Evolutionary conservation across 148 eudicot species (phyloP).

Genomic region (Camellia japonica): DNA sequence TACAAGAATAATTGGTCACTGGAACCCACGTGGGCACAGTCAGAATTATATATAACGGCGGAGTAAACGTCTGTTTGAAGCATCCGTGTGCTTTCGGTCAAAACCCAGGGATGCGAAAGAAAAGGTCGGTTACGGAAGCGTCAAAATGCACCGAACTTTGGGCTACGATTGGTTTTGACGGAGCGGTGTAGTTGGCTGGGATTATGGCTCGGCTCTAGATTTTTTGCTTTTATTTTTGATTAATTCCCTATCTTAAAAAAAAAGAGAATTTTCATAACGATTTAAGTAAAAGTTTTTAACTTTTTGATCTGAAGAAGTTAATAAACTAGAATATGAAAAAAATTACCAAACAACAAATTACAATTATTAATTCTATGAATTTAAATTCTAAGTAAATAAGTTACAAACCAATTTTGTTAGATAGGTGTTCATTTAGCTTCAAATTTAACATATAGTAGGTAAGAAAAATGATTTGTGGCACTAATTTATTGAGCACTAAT

Average conservation of each 20-base stretch:
- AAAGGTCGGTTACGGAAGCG: constrained; percentile 12
- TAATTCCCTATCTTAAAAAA: background rate
- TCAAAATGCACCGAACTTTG: constrained; percentile 3
- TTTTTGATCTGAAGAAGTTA: too few relatives aligned
- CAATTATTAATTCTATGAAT: too few relatives aligned
- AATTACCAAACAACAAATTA: too few relatives aligned
- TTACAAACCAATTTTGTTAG: too few relatives aligned
- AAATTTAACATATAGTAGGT: too few relatives aligned
- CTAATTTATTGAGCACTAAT: too few relatives aligned
- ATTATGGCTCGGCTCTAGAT: background rate
- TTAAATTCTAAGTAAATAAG: too few relatives aligned
- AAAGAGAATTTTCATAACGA: too few relatives aligned
- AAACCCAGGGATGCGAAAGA: constrained; percentile 6
- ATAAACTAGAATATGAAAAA: too few relatives aligned
- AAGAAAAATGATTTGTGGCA: too few relatives aligned
- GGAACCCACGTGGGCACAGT: background rate
- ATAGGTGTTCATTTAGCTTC: too few relatives aligned
- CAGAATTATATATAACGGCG: background rate
- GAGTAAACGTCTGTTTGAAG: constrained; percentile 6
- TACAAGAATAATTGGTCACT: background rate
- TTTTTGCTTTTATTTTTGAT: background rate
- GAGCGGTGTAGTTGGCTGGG: constrained; percentile 6
- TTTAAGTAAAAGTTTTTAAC: too few relatives aligned
- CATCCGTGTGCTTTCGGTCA: constrained; percentile 1
- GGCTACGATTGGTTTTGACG: constrained; percentile 1